A percentile compares a stretch with the other conserved stretches of the same genome.
Conservation (phyloP, 305 asterid genomes). For the Fraxinus latifolia region DNA sequence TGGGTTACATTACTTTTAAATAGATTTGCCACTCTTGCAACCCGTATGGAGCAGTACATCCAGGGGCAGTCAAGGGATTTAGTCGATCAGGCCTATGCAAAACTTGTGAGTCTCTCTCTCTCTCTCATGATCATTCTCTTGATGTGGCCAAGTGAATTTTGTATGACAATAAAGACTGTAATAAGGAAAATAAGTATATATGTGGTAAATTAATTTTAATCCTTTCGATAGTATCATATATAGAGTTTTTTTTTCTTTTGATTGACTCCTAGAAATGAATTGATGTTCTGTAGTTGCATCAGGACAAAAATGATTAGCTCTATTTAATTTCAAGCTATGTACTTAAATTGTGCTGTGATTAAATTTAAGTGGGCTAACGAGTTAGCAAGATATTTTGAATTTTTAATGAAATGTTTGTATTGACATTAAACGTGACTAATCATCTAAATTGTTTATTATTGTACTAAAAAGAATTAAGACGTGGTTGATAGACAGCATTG, state of each 20-base stretch:
- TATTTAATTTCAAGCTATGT: neutral
- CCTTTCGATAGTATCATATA: neutral
- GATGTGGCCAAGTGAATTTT: neutral
- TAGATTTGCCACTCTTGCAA: slow-evolving; percentile 94
- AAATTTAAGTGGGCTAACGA: neutral
- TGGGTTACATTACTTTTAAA: slow-evolving; percentile 27
- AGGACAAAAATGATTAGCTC: neutral
- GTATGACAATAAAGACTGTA: neutral
- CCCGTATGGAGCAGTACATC: slow-evolving; percentile 99
- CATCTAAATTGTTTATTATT: neutral
- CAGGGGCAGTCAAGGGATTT: slow-evolving; percentile 99
- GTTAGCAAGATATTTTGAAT: neutral
- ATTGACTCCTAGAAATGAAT: neutral
- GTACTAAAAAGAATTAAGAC: neutral
- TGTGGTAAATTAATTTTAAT: neutral
- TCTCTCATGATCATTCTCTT: slow-evolving; percentile 8
- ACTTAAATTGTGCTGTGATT: neutral
- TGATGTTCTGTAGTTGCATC: neutral
- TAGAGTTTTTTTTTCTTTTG: neutral
- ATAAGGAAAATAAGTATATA: neutral
- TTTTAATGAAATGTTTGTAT: neutral
- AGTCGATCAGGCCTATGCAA: slow-evolving; percentile 92
- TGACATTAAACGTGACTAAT: neutral
- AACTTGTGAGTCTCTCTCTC: slow-evolving; percentile 61
- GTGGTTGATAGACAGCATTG: neutral